Conservation (phyloP, 306 rosid species). For the cucumber (Cucumis sativus) region DNA sequence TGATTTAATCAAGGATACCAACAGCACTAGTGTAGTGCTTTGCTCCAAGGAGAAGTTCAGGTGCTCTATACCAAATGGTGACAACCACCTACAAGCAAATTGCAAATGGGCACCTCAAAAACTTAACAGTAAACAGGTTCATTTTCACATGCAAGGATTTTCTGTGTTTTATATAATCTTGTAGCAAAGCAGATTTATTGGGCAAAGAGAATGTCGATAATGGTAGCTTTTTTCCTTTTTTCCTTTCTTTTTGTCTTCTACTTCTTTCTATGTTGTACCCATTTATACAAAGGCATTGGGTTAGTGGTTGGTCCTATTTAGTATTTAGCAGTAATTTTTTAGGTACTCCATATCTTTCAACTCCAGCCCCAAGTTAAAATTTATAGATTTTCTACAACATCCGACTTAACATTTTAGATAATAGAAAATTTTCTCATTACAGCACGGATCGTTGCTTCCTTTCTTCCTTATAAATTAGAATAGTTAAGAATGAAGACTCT, state of each 20-base stretch:
- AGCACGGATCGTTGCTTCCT: not conserved
- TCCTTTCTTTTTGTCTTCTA: not conserved
- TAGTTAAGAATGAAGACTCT: not conserved
- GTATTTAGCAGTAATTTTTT: not conserved
- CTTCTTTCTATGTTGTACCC: not conserved
- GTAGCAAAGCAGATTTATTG: not conserved
- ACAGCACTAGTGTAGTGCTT: conserved; percentile 99
- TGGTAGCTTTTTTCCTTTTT: not conserved
- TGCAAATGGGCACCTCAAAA: not conserved
- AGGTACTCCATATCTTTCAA: not conserved
- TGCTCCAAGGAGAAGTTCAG: conserved; percentile 98
- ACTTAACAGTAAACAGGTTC: not conserved
- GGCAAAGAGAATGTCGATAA: not conserved
- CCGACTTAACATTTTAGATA: not conserved
- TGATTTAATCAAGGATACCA: conserved; percentile 46
- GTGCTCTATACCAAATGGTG: conserved; percentile 99
- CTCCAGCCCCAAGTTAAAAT: not conserved
- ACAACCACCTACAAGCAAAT: conserved; percentile 73
- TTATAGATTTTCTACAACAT: not conserved
- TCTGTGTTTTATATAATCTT: not conserved
- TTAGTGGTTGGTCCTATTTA: not conserved
- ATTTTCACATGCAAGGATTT: not conserved
- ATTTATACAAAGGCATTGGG: not conserved
- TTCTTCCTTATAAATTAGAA: not conserved
- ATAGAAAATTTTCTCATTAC: not conserved